A percentile compares a stretch with the other conserved stretches of the same genome.
Conservation (phyloP, 305 asterid genomes). For the Fraxinus greggii region DNA sequence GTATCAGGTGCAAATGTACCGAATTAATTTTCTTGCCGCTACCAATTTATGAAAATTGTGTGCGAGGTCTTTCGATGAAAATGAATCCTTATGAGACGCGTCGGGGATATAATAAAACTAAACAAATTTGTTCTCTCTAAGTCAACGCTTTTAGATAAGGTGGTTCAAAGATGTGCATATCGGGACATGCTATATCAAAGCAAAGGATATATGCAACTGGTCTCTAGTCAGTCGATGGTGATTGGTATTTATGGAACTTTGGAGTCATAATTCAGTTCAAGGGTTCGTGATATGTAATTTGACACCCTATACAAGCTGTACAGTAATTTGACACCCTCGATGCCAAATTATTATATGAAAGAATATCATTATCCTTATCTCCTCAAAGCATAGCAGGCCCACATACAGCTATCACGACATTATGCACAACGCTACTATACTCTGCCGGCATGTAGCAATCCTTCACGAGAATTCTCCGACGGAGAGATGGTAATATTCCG, state of each 20-base stretch:
- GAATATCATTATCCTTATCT: background rate
- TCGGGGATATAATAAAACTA: background rate
- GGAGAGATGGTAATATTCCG: background rate
- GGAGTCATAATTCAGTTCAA: background rate
- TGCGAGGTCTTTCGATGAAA: background rate
- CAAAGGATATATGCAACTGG: background rate
- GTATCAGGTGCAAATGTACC: background rate
- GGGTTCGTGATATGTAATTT: background rate
- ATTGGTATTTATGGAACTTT: background rate
- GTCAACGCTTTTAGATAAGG: background rate
- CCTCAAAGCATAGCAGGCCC: background rate
- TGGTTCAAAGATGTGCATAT: background rate
- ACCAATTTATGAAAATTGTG: background rate
- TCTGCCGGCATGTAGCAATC: conserved; percentile 12
- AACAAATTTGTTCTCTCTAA: background rate
- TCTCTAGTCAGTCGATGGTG: background rate
- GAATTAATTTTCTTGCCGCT: background rate
- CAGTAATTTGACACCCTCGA: background rate
- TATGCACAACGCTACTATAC: background rate
- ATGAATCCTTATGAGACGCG: background rate
- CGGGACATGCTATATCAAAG: background rate
- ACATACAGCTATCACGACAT: background rate
- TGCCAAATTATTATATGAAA: background rate
- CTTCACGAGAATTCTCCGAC: conserved; percentile 14
- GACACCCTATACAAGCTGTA: background rate